These are phyloP conservation scores for Acanthamoeba royreba DNA, from an alignment of 208 protist genomes.

Conservation along the genomic window DNA sequence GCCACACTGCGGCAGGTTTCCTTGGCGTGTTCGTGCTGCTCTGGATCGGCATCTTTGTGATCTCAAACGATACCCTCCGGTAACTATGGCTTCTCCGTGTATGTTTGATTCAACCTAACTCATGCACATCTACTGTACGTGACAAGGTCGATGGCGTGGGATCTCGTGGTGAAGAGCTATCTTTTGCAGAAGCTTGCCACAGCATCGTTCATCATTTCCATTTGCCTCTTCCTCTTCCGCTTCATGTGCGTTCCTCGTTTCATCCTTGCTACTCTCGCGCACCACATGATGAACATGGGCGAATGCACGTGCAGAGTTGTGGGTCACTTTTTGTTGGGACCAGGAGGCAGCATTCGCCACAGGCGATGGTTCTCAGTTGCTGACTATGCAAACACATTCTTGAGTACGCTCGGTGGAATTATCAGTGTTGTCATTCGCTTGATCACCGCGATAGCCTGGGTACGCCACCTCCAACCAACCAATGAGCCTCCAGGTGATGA, in stretches of 20 bases:
- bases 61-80: neutral
- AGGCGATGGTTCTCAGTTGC: neutral
- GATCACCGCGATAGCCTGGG: neutral
- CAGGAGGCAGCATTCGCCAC: neutral
- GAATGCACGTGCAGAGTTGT: neutral
- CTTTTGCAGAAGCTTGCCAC: neutral
- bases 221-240: slow-evolving; percentile 22
- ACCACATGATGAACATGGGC: no score
- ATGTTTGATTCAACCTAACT: neutral
- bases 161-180: neutral
- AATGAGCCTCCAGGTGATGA: no score
- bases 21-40: neutral
- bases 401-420: neutral
- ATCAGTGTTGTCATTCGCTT: neutral
- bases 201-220: neutral
- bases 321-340: neutral
- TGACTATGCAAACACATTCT: slow-evolving; percentile 15
- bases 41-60: neutral
- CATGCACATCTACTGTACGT: no score
- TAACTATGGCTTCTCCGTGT: neutral
- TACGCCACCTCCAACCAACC: neutral
- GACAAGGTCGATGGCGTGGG: neutral
- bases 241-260: neutral
- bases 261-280: no score
- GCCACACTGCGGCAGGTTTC: neutral